Base-by-base conservation (phyloP, 2,329 filamentous ascomycete genomes). In the Graphium sp. region DNA sequence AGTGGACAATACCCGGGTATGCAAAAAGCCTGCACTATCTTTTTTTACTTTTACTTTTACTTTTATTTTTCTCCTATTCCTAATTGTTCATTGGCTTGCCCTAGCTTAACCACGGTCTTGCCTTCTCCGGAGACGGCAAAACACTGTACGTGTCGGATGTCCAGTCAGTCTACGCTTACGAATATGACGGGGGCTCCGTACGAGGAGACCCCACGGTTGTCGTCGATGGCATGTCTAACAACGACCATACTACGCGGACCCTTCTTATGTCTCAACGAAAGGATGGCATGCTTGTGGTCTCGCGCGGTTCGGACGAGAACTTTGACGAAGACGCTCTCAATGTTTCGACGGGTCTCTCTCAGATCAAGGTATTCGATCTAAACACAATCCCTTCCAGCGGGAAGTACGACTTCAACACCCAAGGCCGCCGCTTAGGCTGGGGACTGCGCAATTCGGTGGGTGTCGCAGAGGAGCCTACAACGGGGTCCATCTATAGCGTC, bases 381-480 rank as follows among this genome's bases (percentile, higher is more conserved):
- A 44, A 49, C 32, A 24, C 52, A 15, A 30, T 39, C 33, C 17
- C 35, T 14, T 15, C 42, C 18, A 33, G 37, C 24, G 25, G 39
- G 3, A 42, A 57, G 4, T 56, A 53, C 41, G 49, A 65, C 37
- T 71, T 58, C 26, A 55, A 60, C 20, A 38, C 50, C 48, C 37
- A 66, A 10, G 65, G 65, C 3, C 37, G 45, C 9, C 39, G 65
- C 1, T 47, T 70, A 3, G 66, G 74, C 11, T 83, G 75, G 75
- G 78, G 78, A 8, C 55, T 84, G 29, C 61, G 75, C 21, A 83
- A 83, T 45, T 72, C 73, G 2, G 75, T 81, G 5, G 78, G 76
- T 7, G 51, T 83, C 4, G 72, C 56, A n/a, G 74, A 78, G 46
- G 59, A 80, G 30, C 62, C 60, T 2, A 32, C 41, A 5, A 54